Evolutionary conservation across 331 rosid genomes (phyloP), one percentile per base, ranked within the genome.

Genomic region (Malus hybrid): DNA sequence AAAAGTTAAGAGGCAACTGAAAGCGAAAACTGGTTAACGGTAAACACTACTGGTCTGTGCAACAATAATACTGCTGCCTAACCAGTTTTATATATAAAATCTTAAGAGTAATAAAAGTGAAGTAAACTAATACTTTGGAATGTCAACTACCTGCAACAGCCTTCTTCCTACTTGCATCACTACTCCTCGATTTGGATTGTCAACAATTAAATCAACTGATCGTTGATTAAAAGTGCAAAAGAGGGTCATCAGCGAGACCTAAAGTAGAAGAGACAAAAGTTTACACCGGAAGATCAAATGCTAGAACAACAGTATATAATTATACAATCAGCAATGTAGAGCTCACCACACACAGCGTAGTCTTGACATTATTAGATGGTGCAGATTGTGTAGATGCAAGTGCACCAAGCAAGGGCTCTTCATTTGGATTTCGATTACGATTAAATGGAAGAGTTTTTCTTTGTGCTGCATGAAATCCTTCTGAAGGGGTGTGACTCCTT

Each of bases 111-210:
- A 50, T 55, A 48, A 28, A 67, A 28, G 48, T 10, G n/a, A 27
- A 74, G 15, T 33, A 70, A 80, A 73, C 50, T 76, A 74, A 6
- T 15, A 70, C 29, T 80, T 80, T 34, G 2, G 31, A 56, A 14
- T 20, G 39, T 59, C 16, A 27, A 72, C 78, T 87, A 93, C 98
- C 95, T 90, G 95, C 42, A 87, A 85, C 56, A 90, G 90, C 89
- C 85, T 86, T 80, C 98, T 74, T 68, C 95, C 89, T 52, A 89
- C 89, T 83, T 70, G 87, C 29, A 92, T 76, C 68, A 90, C 94
- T 69, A 84, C 63, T 76, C 91, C 86, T 73, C 81, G 84, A 52
- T 82, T 80, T 68, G 87, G 87, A 65, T 76, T 80, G 60, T 60
- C 72, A 75, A 70, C 62, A 83, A 34, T 7, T 20, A 81, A 67